phyloP scores from a whole-genome alignment of 2,329 filamentous ascomycete genomes.

The Epichloe glyceriae region DNA sequence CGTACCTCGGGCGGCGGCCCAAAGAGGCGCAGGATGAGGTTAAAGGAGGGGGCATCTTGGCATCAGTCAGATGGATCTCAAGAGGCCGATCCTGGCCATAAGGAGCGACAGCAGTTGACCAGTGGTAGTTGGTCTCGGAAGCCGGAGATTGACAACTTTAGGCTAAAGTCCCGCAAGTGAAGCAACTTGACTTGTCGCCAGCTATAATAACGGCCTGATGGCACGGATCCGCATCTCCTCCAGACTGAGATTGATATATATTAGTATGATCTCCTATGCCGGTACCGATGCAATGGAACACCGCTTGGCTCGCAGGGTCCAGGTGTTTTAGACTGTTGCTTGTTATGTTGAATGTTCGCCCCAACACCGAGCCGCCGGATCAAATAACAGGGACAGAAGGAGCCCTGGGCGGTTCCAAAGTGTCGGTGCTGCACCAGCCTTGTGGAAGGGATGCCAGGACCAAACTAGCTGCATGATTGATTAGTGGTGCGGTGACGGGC shows the following conservation, averaged over 20 bases:
- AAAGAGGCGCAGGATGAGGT: background rate
- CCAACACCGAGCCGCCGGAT: background rate
- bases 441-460: background rate
- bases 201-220: background rate
- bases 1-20: background rate
- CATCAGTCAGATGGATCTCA: background rate
- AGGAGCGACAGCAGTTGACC: background rate
- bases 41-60: background rate
- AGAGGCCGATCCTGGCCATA: background rate
- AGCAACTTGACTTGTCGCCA: background rate
- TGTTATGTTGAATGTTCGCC: background rate
- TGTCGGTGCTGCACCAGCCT: background rate
- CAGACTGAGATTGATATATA: background rate
- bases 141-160: background rate
- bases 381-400: background rate
- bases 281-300: background rate
- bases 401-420: background rate
- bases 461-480: background rate
- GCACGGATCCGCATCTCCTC: background rate
- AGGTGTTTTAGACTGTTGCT: background rate
- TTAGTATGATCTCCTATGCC: background rate
- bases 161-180: background rate
- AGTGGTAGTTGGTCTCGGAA: background rate
- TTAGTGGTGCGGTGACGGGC: constrained; percentile 3
- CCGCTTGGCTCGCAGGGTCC: background rate